Conservation (phyloP, 129 eudicot species). For the Centaurea solstitialis region DNA sequence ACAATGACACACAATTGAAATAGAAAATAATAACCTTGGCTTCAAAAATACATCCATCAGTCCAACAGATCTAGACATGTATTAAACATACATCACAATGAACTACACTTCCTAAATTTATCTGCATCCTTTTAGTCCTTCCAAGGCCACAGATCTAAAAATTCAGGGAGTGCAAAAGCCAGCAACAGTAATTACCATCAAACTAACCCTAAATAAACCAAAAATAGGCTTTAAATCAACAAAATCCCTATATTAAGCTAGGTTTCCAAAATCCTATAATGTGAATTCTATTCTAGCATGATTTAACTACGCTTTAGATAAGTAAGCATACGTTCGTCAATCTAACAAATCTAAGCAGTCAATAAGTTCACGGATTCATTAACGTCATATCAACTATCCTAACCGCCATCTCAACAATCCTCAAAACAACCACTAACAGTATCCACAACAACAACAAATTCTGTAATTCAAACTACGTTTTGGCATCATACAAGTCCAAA, state of each 20-base stretch:
- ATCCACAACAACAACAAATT: neutral
- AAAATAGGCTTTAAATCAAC: neutral
- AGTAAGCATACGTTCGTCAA: neutral
- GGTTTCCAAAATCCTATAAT: neutral
- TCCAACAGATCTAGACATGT: conserved; percentile 37
- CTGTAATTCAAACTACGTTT: conserved; percentile 11
- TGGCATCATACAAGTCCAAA: neutral
- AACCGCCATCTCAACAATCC: neutral
- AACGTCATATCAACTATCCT: neutral
- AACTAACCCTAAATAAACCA: conserved; percentile 9
- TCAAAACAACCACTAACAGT: conserved; percentile 5
- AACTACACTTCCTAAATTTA: neutral
- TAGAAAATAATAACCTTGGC: neutral
- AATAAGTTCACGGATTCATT: neutral
- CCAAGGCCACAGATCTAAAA: conserved; percentile 6
- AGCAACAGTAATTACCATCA: neutral
- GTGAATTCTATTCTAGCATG: neutral
- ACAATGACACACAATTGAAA: conserved; percentile 7
- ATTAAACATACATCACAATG: neutral
- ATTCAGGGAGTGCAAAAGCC: neutral
- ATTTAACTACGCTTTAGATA: neutral
- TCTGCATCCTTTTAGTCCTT: neutral
- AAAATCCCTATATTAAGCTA: neutral
- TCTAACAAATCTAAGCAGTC: conserved; percentile 10
- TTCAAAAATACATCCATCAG: neutral